Conservation (phyloP, 139 green algal species). For the Monoraphidium neglectum region DNA sequence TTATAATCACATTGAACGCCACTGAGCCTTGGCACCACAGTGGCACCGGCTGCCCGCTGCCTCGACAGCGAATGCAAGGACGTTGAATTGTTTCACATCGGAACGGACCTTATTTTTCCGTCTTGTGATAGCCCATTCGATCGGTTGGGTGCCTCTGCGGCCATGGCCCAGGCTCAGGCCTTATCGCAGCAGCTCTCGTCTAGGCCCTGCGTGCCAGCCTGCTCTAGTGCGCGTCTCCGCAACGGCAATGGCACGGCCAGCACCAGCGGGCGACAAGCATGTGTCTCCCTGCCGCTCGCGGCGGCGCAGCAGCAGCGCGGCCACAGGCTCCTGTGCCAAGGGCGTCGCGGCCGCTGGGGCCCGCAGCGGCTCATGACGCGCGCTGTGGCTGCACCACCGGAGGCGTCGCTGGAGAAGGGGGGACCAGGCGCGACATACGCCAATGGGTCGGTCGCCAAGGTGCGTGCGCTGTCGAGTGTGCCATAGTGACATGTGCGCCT, state of each 20-base stretch:
- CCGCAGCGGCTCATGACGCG: neutral
- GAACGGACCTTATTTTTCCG: no score
- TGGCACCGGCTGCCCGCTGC: no score
- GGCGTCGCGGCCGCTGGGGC: neutral
- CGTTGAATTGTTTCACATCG: no score
- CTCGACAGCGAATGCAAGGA: no score
- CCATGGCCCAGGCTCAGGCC: no score
- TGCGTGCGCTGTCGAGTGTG: neutral
- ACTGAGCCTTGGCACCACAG: no score
- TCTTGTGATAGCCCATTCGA: no score
- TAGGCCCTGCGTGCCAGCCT: neutral
- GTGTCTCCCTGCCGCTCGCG: neutral
- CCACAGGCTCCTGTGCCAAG: no score
- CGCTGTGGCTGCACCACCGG: constrained; percentile 18
- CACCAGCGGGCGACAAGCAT: neutral
- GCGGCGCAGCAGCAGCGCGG: no score
- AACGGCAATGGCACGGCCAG: neutral
- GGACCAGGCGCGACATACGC: constrained; percentile 26
- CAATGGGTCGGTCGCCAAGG: constrained; percentile 33
- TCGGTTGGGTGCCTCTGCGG: no score
- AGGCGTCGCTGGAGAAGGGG: constrained; percentile 26
- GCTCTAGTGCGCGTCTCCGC: neutral
- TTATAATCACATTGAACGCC: no score
- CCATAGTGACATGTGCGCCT: neutral
- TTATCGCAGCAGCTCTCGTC: no score